Evolutionary conservation across 2,329 filamentous ascomycete genomes (phyloP).

Genomic region (Zymoseptoria tritici): DNA sequence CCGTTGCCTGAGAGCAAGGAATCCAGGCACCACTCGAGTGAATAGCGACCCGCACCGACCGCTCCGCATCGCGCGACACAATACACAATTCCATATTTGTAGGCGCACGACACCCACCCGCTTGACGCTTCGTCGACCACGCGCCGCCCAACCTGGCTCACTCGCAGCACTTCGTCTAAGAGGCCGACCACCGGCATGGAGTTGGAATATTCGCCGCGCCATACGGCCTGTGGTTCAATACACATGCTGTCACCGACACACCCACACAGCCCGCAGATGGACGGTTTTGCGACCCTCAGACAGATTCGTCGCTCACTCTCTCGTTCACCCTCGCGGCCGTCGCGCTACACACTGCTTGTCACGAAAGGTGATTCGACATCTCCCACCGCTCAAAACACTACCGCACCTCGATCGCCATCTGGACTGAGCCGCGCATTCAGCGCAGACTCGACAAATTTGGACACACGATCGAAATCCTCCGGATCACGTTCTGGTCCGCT

Average conservation of each 20-base stretch:
- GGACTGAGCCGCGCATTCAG: constrained; percentile 39
- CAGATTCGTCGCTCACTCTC: constrained; percentile 82
- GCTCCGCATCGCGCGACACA: constrained; percentile 1
- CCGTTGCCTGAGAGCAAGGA: neutral
- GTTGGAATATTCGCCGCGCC: constrained; percentile 44
- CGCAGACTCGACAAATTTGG: constrained; percentile 27
- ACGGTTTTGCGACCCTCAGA: constrained; percentile 73
- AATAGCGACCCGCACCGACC: neutral
- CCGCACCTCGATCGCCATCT: constrained; percentile 33
- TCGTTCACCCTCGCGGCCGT: constrained; percentile 79
- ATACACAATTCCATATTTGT: constrained; percentile 4
- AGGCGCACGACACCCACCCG: constrained; percentile 2
- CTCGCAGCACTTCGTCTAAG: constrained; percentile 4
- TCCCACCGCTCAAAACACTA: constrained; percentile 27
- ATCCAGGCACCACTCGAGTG: neutral
- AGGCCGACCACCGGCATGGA: constrained; percentile 32
- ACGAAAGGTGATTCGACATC: constrained; percentile 38
- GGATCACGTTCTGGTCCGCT: constrained; percentile 19
- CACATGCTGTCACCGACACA: constrained; percentile 77
- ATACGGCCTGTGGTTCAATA: constrained; percentile 62
- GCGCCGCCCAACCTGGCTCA: neutral
- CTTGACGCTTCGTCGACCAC: neutral
- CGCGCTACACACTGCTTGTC: constrained; percentile 57
- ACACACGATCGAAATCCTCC: constrained; percentile 42
- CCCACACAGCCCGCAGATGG: constrained; percentile 50